A percentile compares a stretch with the other conserved stretches of the same genome.
These are phyloP conservation scores for Apophysomyces sp. DNA, from an alignment of 371 early-diverging fungal species.

Conservation along the genomic window DNA sequence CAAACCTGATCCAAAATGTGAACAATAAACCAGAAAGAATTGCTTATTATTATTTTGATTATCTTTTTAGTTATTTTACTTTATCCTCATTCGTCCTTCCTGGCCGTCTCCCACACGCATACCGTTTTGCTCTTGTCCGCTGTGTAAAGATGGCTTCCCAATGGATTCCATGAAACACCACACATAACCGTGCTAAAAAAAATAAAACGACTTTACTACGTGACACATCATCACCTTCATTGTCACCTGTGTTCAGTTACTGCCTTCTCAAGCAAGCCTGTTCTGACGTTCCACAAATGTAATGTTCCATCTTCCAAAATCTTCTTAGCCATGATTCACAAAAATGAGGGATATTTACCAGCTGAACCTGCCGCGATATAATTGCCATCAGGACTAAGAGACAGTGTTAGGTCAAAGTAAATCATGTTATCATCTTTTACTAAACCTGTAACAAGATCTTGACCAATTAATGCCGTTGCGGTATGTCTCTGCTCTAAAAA, in stretches of 20 bases:
- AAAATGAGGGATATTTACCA: conserved; percentile 28
- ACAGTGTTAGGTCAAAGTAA: conserved; percentile 6
- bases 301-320: conserved; percentile 66
- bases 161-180: conserved; percentile 70
- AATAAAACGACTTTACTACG: background rate
- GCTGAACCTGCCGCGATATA: conserved; percentile 82
- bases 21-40: background rate
- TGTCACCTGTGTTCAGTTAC: conserved; percentile 56
- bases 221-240: conserved; percentile 1
- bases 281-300: conserved; percentile 73
- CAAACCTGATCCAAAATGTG: no score
- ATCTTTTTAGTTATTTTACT: no score
- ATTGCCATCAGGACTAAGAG: conserved; percentile 77
- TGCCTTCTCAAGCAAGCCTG: conserved; percentile 47
- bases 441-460: conserved; percentile 77
- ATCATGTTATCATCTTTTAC: background rate
- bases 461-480: conserved; percentile 87
- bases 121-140: conserved; percentile 73
- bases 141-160: conserved; percentile 61
- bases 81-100: background rate
- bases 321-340: background rate
- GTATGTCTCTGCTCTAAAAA: conserved; percentile 71
- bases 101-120: conserved; percentile 58
- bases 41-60: background rate
- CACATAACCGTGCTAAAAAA: conserved; percentile 41